Percentiles rank a stretch among this genome's conserved stretches.
These are phyloP conservation scores for Brasilioporus rufonigricans DNA, from an alignment of 768 basidiomycete genomes.

Conservation along the genomic window DNA sequence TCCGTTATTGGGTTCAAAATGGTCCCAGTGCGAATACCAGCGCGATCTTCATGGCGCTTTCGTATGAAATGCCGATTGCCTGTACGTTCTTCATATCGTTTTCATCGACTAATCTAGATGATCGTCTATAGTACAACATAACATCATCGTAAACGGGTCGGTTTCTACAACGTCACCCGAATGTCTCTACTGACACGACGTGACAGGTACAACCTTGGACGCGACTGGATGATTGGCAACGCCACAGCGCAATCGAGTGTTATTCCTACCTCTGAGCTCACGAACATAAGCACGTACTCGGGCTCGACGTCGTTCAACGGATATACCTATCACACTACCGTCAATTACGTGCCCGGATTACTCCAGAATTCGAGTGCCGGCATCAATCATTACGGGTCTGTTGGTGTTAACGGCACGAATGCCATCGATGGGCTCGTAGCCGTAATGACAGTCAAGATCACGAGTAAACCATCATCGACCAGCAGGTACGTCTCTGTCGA, in stretches of 20 bases:
- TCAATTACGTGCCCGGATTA: slow-evolving; percentile 66
- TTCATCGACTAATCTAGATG: not conserved
- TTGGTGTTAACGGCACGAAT: slow-evolving; percentile 48
- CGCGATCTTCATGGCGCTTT: slow-evolving; percentile 72
- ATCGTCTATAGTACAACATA: slow-evolving; percentile 48
- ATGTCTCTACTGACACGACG: not conserved
- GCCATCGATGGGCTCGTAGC: slow-evolving; percentile 84
- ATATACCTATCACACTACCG: slow-evolving; percentile 72
- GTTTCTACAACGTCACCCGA: not conserved
- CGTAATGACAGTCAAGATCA: slow-evolving; percentile 69
- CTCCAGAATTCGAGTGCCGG: slow-evolving; percentile 66
- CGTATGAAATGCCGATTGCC: slow-evolving; percentile 67
- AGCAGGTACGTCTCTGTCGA: slow-evolving; percentile 25
- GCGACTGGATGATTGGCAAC: slow-evolving; percentile 86
- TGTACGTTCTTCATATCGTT: slow-evolving; percentile 38
- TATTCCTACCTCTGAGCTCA: slow-evolving; percentile 24
- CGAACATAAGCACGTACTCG: slow-evolving; percentile 55
- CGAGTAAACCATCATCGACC: slow-evolving; percentile 31
- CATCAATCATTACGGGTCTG: slow-evolving; percentile 65
- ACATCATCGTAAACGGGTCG: slow-evolving; percentile 72
- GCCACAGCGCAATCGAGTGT: slow-evolving; percentile 50
- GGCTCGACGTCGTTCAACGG: slow-evolving; percentile 62
- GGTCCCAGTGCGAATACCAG: slow-evolving; percentile 62
- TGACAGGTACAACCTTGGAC: slow-evolving; percentile 70
- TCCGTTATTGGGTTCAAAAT: slow-evolving; percentile 86